Conservation (phyloP, 306 rosid genomes). For the Pterocarpus macrocarpus region DNA sequence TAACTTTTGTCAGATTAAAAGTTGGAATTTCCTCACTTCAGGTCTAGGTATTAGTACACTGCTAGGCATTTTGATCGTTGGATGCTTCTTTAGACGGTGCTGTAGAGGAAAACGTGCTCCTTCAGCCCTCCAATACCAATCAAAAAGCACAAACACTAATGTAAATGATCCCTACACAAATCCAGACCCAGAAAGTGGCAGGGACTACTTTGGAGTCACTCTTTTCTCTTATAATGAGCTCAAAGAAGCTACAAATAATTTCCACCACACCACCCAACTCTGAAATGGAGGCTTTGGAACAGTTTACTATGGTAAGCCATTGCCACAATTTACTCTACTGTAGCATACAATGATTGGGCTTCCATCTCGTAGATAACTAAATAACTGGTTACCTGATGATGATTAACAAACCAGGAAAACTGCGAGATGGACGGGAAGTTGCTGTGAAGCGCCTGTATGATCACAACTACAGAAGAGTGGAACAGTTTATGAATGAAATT, state of each 20-base stretch:
- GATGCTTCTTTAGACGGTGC: not conserved
- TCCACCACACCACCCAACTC: slow-evolving; percentile 60
- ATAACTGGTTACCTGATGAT: slow-evolving; percentile 2
- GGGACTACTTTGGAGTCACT: slow-evolving; percentile 41
- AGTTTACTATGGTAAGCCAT: slow-evolving; percentile 53
- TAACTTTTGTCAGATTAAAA: not conserved
- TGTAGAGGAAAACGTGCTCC: slow-evolving; percentile 25
- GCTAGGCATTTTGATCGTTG: slow-evolving; percentile 20
- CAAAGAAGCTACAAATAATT: slow-evolving; percentile 68
- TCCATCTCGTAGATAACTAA: not conserved
- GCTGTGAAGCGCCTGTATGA: slow-evolving; percentile 70
- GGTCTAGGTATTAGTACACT: slow-evolving; percentile 38
- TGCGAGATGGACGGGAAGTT: slow-evolving; percentile 80
- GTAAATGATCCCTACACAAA: slow-evolving; percentile 2
- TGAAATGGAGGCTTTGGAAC: slow-evolving; percentile 67
- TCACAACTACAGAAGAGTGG: slow-evolving; percentile 60
- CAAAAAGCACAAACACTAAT: slow-evolving; percentile 25
- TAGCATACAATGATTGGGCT: too few relatives aligned
- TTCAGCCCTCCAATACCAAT: slow-evolving; percentile 10
- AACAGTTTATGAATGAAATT: too few relatives aligned
- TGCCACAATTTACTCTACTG: not conserved
- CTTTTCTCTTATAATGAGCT: slow-evolving; percentile 60
- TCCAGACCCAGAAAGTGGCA: slow-evolving; percentile 34
- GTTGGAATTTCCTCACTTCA: slow-evolving; percentile 21
- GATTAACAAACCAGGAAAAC: slow-evolving; percentile 59